Base-by-base conservation (phyloP, 2,329 filamentous ascomycete species). In the Fonsecaea pedrosoi region DNA sequence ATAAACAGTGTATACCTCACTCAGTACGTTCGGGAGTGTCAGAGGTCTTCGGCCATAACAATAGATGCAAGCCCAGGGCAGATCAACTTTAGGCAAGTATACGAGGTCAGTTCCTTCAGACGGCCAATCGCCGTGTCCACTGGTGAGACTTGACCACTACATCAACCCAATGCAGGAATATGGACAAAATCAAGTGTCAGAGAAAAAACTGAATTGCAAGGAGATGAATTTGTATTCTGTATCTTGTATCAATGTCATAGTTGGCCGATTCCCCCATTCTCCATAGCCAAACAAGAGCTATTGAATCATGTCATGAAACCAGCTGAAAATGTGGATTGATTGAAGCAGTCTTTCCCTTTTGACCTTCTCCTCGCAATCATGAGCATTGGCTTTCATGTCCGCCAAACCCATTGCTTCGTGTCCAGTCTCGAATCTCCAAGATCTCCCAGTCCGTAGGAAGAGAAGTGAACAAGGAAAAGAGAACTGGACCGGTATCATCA, bases 381-480 rank as follows among this genome's bases (percentile, higher is more conserved):
- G 2, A 42, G 3, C 10, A 8, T 30, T 21, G 18, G 35, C 38
- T 25, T 34, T 15, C 13, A 37, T 21, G 37, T 34, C 2, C 2
- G 45, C 57, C 30, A 13, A 34, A 32, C 34, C 10, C 8, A 30
- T 21, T 57, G 53, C 35, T 40, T 12, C 30, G n/a, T 56, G 10
- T 55, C 54, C 32, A 45, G 48, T 58, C 40, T 45, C 34, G 34
- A 32, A 45, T 13, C 34, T n/a, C 34, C 13, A 53, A n/a, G 12
- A 35, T 25, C 53, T 34, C 30, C 53, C 9, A 21, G 15, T 62
- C 38, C 12, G 54, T 34, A 54, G 37, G 32, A 35, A 40, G 42
- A 67, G 54, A 55, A 56, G 25, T 25, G 59, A 62, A 37, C 56
- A 13, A 48, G 56, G 48, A 48, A 54, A 60, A 54, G 15, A 55